These are phyloP conservation scores for Mortierella claussenii DNA, from an alignment of 192 early-diverging fungal genomes.

Conservation along the genomic window DNA sequence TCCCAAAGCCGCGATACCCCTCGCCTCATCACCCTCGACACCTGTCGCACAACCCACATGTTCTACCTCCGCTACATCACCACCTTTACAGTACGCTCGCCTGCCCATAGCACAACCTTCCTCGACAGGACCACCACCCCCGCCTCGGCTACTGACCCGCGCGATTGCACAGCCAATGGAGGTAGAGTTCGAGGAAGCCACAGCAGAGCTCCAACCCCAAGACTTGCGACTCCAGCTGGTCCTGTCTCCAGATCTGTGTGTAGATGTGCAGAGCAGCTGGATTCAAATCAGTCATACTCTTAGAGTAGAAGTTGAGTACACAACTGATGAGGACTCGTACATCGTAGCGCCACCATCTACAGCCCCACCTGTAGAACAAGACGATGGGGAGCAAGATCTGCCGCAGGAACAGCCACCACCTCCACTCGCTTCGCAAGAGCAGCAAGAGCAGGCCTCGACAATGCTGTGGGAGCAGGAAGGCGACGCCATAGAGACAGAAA, in stretches of 20 bases:
- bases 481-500: conserved; percentile 12
- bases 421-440: too few species aligned
- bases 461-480: conserved; percentile 22
- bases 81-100: background rate
- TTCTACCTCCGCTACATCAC: conserved; percentile 12
- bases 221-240: conserved; percentile 32
- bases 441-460: background rate
- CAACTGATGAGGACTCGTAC: conserved; percentile 40
- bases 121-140: conserved; percentile 28
- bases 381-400: background rate
- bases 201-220: conserved; percentile 25
- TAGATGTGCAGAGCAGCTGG: conserved; percentile 47
- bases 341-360: conserved; percentile 10
- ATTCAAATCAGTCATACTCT: conserved; percentile 37
- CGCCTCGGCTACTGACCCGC: conserved; percentile 31
- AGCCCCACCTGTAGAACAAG: background rate
- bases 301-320: conserved; percentile 45
- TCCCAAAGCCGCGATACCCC: conserved; percentile 27
- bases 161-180: conserved; percentile 40
- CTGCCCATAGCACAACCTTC: background rate
- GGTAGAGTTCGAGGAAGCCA: conserved; percentile 37
- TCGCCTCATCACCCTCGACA: background rate
- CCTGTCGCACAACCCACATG: background rate
- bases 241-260: conserved; percentile 42
- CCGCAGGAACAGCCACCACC: too few species aligned